phyloP scores from a whole-genome alignment of 1,284 basidiomycete species.

The Meripilus lineatus region DNA sequence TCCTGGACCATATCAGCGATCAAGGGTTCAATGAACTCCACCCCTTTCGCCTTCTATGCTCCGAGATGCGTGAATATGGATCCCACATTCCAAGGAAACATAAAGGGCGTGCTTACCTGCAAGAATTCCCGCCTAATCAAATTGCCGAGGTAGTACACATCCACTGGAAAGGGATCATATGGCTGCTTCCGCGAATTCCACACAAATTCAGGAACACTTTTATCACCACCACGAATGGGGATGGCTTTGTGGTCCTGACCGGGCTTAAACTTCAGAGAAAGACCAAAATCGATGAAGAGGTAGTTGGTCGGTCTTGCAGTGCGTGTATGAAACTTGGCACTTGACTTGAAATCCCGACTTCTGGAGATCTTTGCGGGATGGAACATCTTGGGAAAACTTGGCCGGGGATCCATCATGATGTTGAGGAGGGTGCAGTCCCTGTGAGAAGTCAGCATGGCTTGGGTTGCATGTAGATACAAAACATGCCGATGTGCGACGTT shows the following conservation, averaged over 20 bases:
- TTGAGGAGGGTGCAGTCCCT: conserved; percentile 12
- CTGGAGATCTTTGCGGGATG: neutral
- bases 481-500: conserved; percentile 7
- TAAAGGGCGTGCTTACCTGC: conserved; percentile 9
- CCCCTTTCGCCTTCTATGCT: conserved; percentile 8
- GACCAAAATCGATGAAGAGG: conserved; percentile 5
- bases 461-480: neutral
- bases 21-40: conserved; percentile 13
- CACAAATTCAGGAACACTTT: conserved; percentile 21
- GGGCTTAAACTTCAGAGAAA: too few species aligned
- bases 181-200: conserved; percentile 1
- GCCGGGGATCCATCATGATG: conserved; percentile 17
- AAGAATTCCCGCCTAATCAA: conserved; percentile 24
- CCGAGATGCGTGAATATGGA: neutral
- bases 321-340: neutral
- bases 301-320: neutral
- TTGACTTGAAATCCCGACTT: neutral
- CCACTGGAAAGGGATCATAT: conserved; percentile 23
- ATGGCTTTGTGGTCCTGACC: conserved; percentile 8
- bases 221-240: conserved; percentile 19
- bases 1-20: conserved; percentile 8
- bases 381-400: conserved; percentile 23
- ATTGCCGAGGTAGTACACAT: conserved; percentile 28
- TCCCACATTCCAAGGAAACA: neutral
- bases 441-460: neutral